phyloP scores from a whole-genome alignment of 805 yeast species.

The Ogataea parapolymorpha region DNA sequence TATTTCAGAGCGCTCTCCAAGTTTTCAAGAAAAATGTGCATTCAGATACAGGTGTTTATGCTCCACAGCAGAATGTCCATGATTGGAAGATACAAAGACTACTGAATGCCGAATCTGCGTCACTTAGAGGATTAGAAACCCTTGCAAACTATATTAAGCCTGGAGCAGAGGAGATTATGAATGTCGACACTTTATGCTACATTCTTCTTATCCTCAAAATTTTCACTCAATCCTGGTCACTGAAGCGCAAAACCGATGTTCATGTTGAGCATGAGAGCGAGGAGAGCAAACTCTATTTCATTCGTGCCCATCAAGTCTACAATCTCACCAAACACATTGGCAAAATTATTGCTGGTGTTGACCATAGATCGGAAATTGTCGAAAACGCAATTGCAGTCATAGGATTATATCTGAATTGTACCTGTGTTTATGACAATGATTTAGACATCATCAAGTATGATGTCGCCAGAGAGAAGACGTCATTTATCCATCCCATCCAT shows the following conservation, averaged over 20 bases:
- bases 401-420: conserved; percentile 33
- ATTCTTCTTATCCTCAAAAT: conserved; percentile 45
- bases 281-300: conserved; percentile 48
- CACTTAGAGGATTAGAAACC: conserved; percentile 21
- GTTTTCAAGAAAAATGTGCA: conserved; percentile 9
- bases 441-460: conserved; percentile 30
- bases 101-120: conserved; percentile 11
- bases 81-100: conserved; percentile 16
- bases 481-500: conserved; percentile 60
- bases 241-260: conserved; percentile 60
- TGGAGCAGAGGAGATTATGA: conserved; percentile 22
- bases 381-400: conserved; percentile 37
- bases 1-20: conserved; percentile 36
- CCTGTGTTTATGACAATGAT: conserved; percentile 27
- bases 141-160: conserved; percentile 26
- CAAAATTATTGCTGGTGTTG: conserved; percentile 23
- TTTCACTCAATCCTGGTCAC: conserved; percentile 57
- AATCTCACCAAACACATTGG: conserved; percentile 26
- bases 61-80: conserved; percentile 1
- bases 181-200: conserved; percentile 31
- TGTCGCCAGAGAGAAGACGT: conserved; percentile 45
- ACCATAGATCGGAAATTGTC: conserved; percentile 16
- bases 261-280: conserved; percentile 61
- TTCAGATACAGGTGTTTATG: conserved; percentile 9
- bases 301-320: conserved; percentile 29